phyloP scores from a whole-genome alignment of 345 rosid species.

The Salix exigua region DNA sequence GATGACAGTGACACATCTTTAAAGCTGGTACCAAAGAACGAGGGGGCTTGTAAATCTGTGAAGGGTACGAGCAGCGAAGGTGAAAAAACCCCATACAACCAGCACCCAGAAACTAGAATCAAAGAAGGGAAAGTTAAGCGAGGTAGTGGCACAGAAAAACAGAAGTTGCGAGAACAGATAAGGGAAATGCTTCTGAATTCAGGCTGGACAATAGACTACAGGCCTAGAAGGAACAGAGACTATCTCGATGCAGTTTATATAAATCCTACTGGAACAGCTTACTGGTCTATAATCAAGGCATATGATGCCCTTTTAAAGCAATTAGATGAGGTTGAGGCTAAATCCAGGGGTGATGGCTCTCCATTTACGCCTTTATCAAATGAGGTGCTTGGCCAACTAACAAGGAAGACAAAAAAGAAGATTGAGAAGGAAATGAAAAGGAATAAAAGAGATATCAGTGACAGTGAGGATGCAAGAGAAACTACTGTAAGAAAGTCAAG shows the following conservation, averaged over 20 bases:
- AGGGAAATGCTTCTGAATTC: slow-evolving; percentile 55
- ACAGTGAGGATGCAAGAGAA: slow-evolving; percentile 17
- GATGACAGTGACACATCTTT: slow-evolving; percentile 29
- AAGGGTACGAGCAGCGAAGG: slow-evolving; percentile 30
- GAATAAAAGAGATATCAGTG: slow-evolving; percentile 21
- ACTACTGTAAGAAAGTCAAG: slow-evolving; percentile 11
- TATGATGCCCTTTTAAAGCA: slow-evolving; percentile 36
- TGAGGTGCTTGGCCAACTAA: slow-evolving; percentile 30
- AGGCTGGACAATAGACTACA: slow-evolving; percentile 35
- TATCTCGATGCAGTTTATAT: slow-evolving; percentile 34
- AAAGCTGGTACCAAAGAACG: slow-evolving; percentile 13
- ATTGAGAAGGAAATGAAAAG: slow-evolving; percentile 36
- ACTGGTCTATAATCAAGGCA: slow-evolving; percentile 38
- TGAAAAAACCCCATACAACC: slow-evolving; percentile 42
- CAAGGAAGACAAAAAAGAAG: slow-evolving; percentile 32
- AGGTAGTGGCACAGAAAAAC: slow-evolving; percentile 90
- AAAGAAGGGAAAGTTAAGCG: slow-evolving; percentile 66
- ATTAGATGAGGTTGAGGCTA: slow-evolving; percentile 23
- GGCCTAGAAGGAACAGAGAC: slow-evolving; percentile 37
- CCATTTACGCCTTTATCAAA: slow-evolving; percentile 25
- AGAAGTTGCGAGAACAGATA: slow-evolving; percentile 77
- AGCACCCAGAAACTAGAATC: slow-evolving; percentile 25
- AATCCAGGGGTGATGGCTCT: slow-evolving; percentile 9
- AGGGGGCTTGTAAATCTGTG: neutral
- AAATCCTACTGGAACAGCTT: slow-evolving; percentile 32